Base-by-base conservation (phyloP, 2,329 filamentous ascomycete species). In the Metarhizium guizhouense region DNA sequence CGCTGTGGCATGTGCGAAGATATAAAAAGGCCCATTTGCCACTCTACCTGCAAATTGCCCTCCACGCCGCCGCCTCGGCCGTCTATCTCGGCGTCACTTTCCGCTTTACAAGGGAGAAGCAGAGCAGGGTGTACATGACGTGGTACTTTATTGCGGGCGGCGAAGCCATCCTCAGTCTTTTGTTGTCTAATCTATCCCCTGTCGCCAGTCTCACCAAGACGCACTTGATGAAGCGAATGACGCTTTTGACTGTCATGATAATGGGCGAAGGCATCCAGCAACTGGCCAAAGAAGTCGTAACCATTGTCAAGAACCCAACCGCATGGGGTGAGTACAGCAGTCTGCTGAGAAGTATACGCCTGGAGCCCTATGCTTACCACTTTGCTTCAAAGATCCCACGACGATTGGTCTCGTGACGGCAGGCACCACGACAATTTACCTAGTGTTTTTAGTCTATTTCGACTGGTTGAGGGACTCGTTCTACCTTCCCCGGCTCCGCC, bases 201-300 rank as follows among this genome's bases (percentile, higher is more conserved):
- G 76, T 80, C 52, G 73, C 86, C 47, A 81, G 80, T 54, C 84
- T 87, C 63, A 77, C 81, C 57, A 74, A 79, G 55, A 86, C 82
- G 0, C 82, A 86, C 64, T 66, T 87, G 54, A 82, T 83, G 62
- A 81, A 84, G 62, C 76, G 85, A 10, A 79, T 87, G 76, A 79
- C 77, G 13, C 72, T 86, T 2, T 71, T 87, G 55, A 87, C 83
- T 0, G 73, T 86, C 51, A 85, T 87, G 58, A 82, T 87, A 55
- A 77, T 87, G 56, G 84, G 84, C 14, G 84, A 87, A 62, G 83
- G 83, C 52, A 79, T 84, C 16, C 83, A 86, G 43, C 77, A 80
- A n/a, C 71, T 86, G 7, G 69, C 70, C 1, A 69, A 72, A 55
- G 73, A 73, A 40, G 79, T 86, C 18, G 79, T 77, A 45, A 77